Evolutionary conservation across 257 asterid genomes (phyloP), one percentile per base, ranked within the genome.

Genomic region (Petunia secreta): DNA sequence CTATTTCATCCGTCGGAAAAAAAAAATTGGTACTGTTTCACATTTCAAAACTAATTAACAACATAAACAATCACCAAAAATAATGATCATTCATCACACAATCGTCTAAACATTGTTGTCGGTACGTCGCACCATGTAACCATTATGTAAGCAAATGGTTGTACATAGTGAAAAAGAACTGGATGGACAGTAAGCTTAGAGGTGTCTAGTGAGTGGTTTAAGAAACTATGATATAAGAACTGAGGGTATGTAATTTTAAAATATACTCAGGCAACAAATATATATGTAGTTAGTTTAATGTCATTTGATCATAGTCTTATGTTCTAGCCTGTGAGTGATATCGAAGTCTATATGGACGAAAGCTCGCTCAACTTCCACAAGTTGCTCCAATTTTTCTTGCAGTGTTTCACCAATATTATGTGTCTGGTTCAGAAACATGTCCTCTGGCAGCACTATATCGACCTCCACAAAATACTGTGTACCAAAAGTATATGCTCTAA

Each of bases 341-440:
- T 95, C 98, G 63, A 93, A 95, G 84, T 95, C 99, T 40, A 92
- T 87, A 85, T 95, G 98, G 59, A 95, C 98, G 40, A 95, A 95
- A 48, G 98, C 98, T 44, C 98, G 83, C 84, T 93, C 97, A 0
- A 95, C 98, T 77, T 95, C 93, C 14, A 92, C 88, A 40, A 95
- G 91, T 50, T 87, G 93, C 86, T 95, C 97, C 10, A 95, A 88
- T 91, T 95, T 93, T 77, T 87, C 95, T 85, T 95, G 97, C 7
- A 95, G 79, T 0, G 93, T 86, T 83, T 95, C 97, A 0, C 99
- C 99, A 48, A 95, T 95, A 67, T 95, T 91, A 81, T 93, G 98
- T 5, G 99, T 97, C 84, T 89, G 88, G 85, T 59, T 88, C 75
- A 95, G 81, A 68, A 89, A 59, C 97, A 93, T 95, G 53, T 90